phyloP scores from a whole-genome alignment of 345 rosid genomes.

The Dipteronia dyeriana region DNA sequence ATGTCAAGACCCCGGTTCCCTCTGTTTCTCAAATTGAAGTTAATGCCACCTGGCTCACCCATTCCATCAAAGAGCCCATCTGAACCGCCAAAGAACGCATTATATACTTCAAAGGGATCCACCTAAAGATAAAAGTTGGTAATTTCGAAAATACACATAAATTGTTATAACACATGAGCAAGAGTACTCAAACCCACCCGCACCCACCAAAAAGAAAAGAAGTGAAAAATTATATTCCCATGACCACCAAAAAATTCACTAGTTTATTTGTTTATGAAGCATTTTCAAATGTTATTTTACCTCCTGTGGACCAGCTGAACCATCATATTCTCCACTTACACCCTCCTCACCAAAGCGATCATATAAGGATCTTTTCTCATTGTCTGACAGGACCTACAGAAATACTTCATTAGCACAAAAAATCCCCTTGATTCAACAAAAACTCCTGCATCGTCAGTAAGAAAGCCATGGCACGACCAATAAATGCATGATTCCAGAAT shows the following conservation, averaged over 20 bases:
- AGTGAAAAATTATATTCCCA: not conserved
- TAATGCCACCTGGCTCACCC: constrained; percentile 55
- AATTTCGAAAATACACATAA: constrained; percentile 1
- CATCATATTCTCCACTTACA: constrained; percentile 59
- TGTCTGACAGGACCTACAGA: constrained; percentile 89
- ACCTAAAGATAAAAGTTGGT: constrained; percentile 43
- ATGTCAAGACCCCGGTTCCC: constrained; percentile 68
- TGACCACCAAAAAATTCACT: constrained; percentile 3
- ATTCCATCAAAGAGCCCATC: constrained; percentile 65
- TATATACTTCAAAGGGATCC: constrained; percentile 84
- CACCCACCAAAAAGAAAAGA: not conserved
- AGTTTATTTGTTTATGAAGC: not conserved
- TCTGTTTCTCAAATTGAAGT: constrained; percentile 55
- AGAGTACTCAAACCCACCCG: not conserved
- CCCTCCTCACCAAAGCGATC: constrained; percentile 88
- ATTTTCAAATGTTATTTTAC: constrained; percentile 43
- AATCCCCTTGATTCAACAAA: not conserved
- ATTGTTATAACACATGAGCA: constrained; percentile 10
- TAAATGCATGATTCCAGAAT: not conserved
- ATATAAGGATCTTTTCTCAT: constrained; percentile 83
- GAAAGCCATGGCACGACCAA: not conserved
- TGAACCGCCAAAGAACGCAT: constrained; percentile 80
- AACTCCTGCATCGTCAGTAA: not conserved
- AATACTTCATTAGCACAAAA: constrained; percentile 40
- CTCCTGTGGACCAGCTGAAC: constrained; percentile 51